A percentile compares a stretch with the other conserved stretches of the same genome.
Conservation (phyloP, 1,139 yeast species). For the Geotrichum fermentans region DNA sequence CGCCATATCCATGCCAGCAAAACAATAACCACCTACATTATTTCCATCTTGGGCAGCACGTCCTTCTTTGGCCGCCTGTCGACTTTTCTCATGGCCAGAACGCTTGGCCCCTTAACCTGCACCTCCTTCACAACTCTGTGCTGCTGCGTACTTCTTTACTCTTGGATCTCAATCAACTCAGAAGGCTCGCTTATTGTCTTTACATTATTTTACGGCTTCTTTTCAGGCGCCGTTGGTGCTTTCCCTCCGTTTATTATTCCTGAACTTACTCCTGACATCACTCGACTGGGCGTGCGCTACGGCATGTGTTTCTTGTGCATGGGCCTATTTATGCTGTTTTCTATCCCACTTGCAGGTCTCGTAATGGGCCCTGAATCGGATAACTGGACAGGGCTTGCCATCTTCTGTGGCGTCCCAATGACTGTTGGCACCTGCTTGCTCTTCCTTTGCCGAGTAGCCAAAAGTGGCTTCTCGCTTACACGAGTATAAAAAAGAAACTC, state of each 20-base stretch:
- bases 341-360: constrained; percentile 15
- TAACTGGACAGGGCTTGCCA: constrained; percentile 8
- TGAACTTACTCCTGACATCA: constrained; percentile 49
- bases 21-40: constrained; percentile 6
- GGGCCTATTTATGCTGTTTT: constrained; percentile 2
- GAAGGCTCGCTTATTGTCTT: constrained; percentile 9
- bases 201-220: constrained; percentile 42
- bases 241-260: constrained; percentile 42
- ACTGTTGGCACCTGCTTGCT: constrained; percentile 6
- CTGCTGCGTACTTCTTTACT: not conserved
- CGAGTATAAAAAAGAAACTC: not conserved
- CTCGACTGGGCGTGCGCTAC: constrained; percentile 43
- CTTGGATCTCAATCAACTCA: constrained; percentile 3
- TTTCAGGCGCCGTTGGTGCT: constrained; percentile 44
- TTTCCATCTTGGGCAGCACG: constrained; percentile 8
- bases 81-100: constrained; percentile 7
- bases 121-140: not conserved
- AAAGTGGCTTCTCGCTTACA: not conserved
- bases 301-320: constrained; percentile 52
- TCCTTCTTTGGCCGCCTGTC: constrained; percentile 10
- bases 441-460: constrained; percentile 5
- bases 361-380: constrained; percentile 14
- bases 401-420: constrained; percentile 16
- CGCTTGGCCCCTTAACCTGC: constrained; percentile 12
- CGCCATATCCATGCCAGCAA: not conserved